A percentile compares a stretch with the other conserved stretches of the same genome.
phyloP scores from a whole-genome alignment of 2,329 filamentous ascomycete genomes.

The Pseudogymnoascus sp. region DNA sequence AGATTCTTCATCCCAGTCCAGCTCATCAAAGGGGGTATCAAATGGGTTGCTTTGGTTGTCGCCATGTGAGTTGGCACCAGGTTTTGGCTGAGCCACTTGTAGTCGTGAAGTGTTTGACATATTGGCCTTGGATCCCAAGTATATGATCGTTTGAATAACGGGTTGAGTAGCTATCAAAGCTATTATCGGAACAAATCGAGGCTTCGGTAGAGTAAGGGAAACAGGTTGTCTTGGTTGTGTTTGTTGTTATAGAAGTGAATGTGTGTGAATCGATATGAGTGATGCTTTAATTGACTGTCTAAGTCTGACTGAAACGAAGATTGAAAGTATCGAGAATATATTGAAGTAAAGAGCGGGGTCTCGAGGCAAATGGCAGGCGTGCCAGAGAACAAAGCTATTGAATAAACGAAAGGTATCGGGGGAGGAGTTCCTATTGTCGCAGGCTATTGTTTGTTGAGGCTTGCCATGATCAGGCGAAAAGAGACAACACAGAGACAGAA shows the following conservation, averaged over 20 bases:
- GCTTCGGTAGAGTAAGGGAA: neutral
- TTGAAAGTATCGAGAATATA: conserved; percentile 1
- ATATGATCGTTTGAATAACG: neutral
- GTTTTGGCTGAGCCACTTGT: neutral
- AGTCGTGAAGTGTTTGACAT: neutral
- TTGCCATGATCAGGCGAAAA: neutral
- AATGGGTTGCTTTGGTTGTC: conserved; percentile 20
- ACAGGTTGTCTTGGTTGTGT: neutral
- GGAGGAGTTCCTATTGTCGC: conserved; percentile 1
- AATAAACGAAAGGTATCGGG: conserved; percentile 6
- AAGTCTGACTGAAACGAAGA: conserved; percentile 2
- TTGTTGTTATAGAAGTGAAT: neutral
- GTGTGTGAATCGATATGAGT: neutral
- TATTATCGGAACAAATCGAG: neutral
- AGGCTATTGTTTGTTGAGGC: conserved; percentile 2
- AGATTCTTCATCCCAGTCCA: conserved; percentile 20
- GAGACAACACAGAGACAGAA: neutral
- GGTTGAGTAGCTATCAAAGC: neutral
- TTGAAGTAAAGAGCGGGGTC: neutral
- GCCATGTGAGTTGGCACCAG: neutral
- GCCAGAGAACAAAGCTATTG: conserved; percentile 2
- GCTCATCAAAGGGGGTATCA: conserved; percentile 17
- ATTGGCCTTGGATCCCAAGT: neutral
- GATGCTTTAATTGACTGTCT: conserved; percentile 8
- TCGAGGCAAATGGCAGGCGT: neutral